phyloP scores from a whole-genome alignment of 768 basidiomycete species.

The Lanmaoa rubissima region DNA sequence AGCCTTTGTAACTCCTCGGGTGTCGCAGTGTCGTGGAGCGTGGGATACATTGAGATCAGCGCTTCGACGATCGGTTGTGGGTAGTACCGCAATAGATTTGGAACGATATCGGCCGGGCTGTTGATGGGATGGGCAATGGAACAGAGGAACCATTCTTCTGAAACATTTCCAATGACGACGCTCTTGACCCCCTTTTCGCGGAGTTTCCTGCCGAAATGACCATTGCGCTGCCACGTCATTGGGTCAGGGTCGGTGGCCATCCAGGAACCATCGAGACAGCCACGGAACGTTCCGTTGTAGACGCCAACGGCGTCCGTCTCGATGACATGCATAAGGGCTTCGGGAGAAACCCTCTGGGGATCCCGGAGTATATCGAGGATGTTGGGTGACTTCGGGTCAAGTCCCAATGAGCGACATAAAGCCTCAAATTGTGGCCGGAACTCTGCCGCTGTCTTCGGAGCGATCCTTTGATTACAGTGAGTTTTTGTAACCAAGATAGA shows the following conservation, averaged over 20 bases:
- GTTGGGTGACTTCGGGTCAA: slow-evolving; percentile 52
- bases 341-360: slow-evolving; percentile 43
- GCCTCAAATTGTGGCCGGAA: slow-evolving; percentile 62
- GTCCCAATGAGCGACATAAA: slow-evolving; percentile 50
- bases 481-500: not conserved
- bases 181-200: slow-evolving; percentile 57
- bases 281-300: slow-evolving; percentile 64
- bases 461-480: slow-evolving; percentile 32
- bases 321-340: slow-evolving; percentile 53
- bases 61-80: slow-evolving; percentile 44
- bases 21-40: slow-evolving; percentile 40
- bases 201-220: slow-evolving; percentile 53
- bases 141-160: slow-evolving; percentile 77
- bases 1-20: slow-evolving; percentile 43
- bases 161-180: slow-evolving; percentile 61
- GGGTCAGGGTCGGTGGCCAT: slow-evolving; percentile 49
- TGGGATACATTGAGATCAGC: slow-evolving; percentile 45
- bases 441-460: slow-evolving; percentile 58
- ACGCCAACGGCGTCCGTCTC: slow-evolving; percentile 53
- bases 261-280: slow-evolving; percentile 59
- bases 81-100: slow-evolving; percentile 63
- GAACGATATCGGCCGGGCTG: slow-evolving; percentile 47
- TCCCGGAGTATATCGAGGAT: slow-evolving; percentile 51
- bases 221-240: slow-evolving; percentile 70
- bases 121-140: slow-evolving; percentile 63